Evolutionary conservation across 441 rosid genomes (phyloP).

Genomic region (Eruca vesicaria): DNA sequence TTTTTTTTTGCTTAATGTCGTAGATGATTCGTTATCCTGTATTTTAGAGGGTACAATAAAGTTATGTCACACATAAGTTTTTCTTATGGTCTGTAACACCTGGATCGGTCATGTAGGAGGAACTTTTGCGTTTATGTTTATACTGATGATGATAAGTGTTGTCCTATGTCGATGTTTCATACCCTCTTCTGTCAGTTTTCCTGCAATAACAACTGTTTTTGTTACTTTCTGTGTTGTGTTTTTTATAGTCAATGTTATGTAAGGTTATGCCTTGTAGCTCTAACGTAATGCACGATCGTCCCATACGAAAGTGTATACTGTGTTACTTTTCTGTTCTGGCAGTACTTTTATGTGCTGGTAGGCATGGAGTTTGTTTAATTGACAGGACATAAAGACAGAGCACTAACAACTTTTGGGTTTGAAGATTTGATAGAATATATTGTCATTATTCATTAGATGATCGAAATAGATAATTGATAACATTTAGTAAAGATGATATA

Average conservation of each 20-base stretch:
- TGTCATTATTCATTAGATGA: background rate
- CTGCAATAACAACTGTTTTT: conserved; percentile 5
- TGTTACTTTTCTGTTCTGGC: background rate
- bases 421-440: background rate
- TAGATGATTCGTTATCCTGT: conserved; percentile 19
- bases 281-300: background rate
- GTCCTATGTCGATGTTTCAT: background rate
- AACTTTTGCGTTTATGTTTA: conserved; percentile 22
- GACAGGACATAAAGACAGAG: background rate
- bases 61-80: conserved; percentile 1
- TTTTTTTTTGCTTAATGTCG: conserved; percentile 13
- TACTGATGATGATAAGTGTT: conserved; percentile 27
- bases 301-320: background rate
- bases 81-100: conserved; percentile 26
- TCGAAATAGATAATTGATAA: background rate
- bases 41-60: conserved; percentile 26
- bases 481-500: background rate
- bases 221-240: background rate
- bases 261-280: background rate
- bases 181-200: background rate
- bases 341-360: too few species aligned
- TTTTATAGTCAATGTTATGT: background rate
- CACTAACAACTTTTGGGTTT: background rate
- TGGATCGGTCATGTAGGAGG: conserved; percentile 14
- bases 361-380: background rate